Base-by-base conservation (phyloP, 768 basidiomycete genomes). In the Lentinula lateritia region DNA sequence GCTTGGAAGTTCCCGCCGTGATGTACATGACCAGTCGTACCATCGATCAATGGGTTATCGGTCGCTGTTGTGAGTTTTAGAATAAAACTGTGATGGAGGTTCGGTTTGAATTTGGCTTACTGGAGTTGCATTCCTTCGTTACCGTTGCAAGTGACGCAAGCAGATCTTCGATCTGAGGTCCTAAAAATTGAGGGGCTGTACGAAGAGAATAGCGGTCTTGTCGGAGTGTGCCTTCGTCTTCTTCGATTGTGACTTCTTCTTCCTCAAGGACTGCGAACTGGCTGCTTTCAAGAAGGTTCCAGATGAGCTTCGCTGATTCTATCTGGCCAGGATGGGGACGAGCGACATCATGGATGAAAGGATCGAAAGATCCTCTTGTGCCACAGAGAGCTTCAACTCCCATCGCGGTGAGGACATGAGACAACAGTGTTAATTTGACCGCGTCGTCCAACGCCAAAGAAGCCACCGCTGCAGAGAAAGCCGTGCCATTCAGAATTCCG, bases 241-340 rank as follows among this genome's bases (percentile, higher is more conserved):
- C 80, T 53, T 83, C 77, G 35, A 91, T 79, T 54, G 74, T 76
- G 46, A 86, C 81, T 66, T 92, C 88, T 62, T 83, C 81, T 67
- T 90, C 88, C 52, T 84, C 75, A 20, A 77, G 72, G 36, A 77
- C 73, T 5, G 87, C 88, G 48, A 91, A 75, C 65, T 80, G 78
- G 68, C 83, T 86, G 18, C 82, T 86, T 42, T 83, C 76, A 12
- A 92, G 74, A 8, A 92, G 75, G 56, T 79, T 74, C 71, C 77
- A 83, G 50, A 93, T 82, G 58, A 81, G 86, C 52, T 76, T 75
- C 7, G 90, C 90, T 41, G 78, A 82, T 67, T 92, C 89, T 50
- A 92, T 78, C 79, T 84, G 90, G n/a, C 89, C 89, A 9, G 89
- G 88, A 70, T 92, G 90, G 28, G 91, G 91, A 16, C 91, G 86